Base-by-base conservation (phyloP, 768 basidiomycete species). In the Pulveroboletus sp. region DNA sequence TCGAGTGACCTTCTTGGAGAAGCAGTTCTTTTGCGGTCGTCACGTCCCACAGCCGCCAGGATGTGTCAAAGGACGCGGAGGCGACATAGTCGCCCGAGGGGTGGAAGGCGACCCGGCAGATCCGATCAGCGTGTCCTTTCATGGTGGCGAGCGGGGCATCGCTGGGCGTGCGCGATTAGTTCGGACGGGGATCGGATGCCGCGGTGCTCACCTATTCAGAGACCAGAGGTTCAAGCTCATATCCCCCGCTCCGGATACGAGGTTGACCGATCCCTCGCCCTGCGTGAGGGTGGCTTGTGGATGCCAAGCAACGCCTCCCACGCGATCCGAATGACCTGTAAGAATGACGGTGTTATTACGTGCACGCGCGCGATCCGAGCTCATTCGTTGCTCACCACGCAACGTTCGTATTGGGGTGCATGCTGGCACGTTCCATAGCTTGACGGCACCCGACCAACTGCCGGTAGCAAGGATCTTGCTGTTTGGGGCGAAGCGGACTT, bases 281-380 rank as follows among this genome's bases (percentile, higher is more conserved):
- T 85, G 81, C 42, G 84, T 67, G 13, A 94, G 62, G 1, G 94
- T 96, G 16, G 95, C 94, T 60, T 84, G 74, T 1, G 96, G 96
- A 73, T 99, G 94, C 96, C 96, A 99, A 32, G 94, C 93, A 38
- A 97, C 85, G 17, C 96, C 96, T 43, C 96, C 93, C 24, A 98
- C 85, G 44, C 88, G 84, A 62, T 98, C 95, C 31, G 75, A 79
- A 61, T 97, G 94, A 7, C 90, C 92, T 91, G 55, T 36, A 35
- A 42, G 11, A 29, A 45, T 11, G 37, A 46, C 43, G 6, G 22
- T 37, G 12, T 61, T 39, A 56, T 50, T 49, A 53, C 19, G 43
- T 36, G 40, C n/a, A n/a, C n/a, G 36, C 23, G 22, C 16, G 16
- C 12, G 13, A 40, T 35, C 5, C 32, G 34, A 31, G n/a, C n/a